Percentiles rank a stretch among this genome's conserved stretches.
These are phyloP conservation scores for Coemansia sp. DNA, from an alignment of 192 early-diverging fungal species.

Conservation along the genomic window DNA sequence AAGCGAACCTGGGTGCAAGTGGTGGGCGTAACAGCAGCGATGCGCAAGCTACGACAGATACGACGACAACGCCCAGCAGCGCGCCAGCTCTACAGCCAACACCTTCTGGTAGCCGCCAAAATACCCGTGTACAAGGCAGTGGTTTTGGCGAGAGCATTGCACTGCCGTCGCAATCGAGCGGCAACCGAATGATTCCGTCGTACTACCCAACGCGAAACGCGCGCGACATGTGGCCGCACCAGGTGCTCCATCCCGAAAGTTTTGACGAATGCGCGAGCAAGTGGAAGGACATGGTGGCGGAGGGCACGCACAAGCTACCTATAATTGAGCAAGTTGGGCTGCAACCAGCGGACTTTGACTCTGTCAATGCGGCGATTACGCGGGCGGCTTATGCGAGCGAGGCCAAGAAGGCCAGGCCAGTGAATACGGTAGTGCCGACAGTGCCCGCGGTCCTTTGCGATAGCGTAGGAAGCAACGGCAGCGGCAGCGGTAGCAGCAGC, in stretches of 20 bases:
- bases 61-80: neutral
- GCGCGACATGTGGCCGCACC: slow-evolving; percentile 50
- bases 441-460: neutral
- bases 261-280: neutral
- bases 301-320: slow-evolving; percentile 20
- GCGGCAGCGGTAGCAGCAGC: neutral
- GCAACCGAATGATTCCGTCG: slow-evolving; percentile 12
- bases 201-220: slow-evolving; percentile 28
- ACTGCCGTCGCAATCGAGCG: slow-evolving; percentile 4
- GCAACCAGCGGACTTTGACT: slow-evolving; percentile 36
- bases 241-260: slow-evolving; percentile 2
- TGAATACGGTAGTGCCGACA: neutral
- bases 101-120: neutral
- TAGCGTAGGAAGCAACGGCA: neutral
- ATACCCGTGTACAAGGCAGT: neutral
- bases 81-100: neutral
- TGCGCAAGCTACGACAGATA: neutral
- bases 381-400: slow-evolving; percentile 12
- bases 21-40: neutral
- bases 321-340: slow-evolving; percentile 30
- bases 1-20: neutral
- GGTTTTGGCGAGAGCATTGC: neutral
- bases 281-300: slow-evolving; percentile 4
- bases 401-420: slow-evolving; percentile 9
- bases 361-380: slow-evolving; percentile 47